Evolutionary conservation across 192 early-diverging fungal genomes (phyloP).

Genomic region (Coemansia guatemalensis): DNA sequence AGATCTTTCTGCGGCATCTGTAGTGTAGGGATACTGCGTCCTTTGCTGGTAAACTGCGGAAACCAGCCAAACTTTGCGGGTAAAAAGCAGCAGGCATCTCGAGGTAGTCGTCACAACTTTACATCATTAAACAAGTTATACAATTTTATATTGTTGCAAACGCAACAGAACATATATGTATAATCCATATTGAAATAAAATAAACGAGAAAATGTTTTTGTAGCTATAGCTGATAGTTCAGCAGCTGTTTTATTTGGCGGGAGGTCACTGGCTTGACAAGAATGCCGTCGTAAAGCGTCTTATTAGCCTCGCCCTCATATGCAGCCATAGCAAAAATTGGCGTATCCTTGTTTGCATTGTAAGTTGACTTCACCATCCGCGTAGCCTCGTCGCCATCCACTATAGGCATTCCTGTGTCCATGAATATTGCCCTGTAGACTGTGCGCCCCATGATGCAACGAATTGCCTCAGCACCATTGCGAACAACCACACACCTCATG

Average conservation of each 20-base stretch:
- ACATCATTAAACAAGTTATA: no score
- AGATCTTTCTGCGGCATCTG: no score
- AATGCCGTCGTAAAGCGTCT: constrained; percentile 29
- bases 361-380: constrained; percentile 93
- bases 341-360: constrained; percentile 80
- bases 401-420: constrained; percentile 93
- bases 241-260: constrained; percentile 15
- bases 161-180: no score
- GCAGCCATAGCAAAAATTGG: constrained; percentile 83
- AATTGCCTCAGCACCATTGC: constrained; percentile 90
- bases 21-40: no score
- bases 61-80: no score
- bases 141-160: no score
- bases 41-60: no score
- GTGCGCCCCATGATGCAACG: constrained; percentile 85
- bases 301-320: constrained; percentile 60
- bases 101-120: no score
- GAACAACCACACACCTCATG: constrained; percentile 79
- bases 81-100: no score
- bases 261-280: constrained; percentile 41
- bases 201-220: neutral
- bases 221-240: neutral
- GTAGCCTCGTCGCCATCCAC: constrained; percentile 91
- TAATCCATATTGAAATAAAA: neutral
- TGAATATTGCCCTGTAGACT: constrained; percentile 91